Base-by-base conservation (phyloP, 208 protist genomes). In the Acanthamoeba quina region DNA sequence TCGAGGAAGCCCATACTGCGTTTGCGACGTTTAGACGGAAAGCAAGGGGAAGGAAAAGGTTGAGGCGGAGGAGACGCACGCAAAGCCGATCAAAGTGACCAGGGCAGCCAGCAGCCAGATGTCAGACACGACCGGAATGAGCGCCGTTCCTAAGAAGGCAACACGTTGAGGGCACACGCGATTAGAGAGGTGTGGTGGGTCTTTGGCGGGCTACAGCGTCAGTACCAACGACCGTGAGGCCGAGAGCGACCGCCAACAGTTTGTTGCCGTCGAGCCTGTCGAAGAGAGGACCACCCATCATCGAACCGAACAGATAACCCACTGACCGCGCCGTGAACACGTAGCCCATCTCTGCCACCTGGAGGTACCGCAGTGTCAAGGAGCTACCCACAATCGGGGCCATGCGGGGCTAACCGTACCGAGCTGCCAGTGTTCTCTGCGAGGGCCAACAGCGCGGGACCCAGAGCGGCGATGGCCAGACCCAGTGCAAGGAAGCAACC, bases 231-330 rank as follows among this genome's bases (percentile, higher is more conserved):
- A 29, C 24, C 5, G 90, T 88, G 6, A 94, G 54, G 3, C 52
- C 0, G 29, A 94, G 60, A 4, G 52, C 52, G n/a, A 82, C 24
- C 5, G 90, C 90, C 11, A 94, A 49, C 3, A 94, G 68, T n/a
- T 70, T 76, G 41, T 94, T 94, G n/a, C 90, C 90, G 34, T 82
- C 56, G 34, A 94, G 34, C n/a, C 17, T 29, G 60, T 94, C 90
- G 31, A 94, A 82, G 21, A 94, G 70, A 29, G 90, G 90, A 31
- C 90, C 90, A 17, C 90, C 76, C 31, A 94, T 15, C 74, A 94
- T 62, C 26, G 90, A 82, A 3, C 90, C 90, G 21, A 94, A 47
- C 6, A 94, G 49, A 31, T 94, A 94, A 37, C 90, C 90, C 34
- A 76, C 52, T 19, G 66, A 83, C 60, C 90, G 49, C 24, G 90